Evolutionary conservation across 2,329 filamentous ascomycete genomes (phyloP), one percentile per base, ranked within the genome.

Genomic region (Alternaria incomplexa): DNA sequence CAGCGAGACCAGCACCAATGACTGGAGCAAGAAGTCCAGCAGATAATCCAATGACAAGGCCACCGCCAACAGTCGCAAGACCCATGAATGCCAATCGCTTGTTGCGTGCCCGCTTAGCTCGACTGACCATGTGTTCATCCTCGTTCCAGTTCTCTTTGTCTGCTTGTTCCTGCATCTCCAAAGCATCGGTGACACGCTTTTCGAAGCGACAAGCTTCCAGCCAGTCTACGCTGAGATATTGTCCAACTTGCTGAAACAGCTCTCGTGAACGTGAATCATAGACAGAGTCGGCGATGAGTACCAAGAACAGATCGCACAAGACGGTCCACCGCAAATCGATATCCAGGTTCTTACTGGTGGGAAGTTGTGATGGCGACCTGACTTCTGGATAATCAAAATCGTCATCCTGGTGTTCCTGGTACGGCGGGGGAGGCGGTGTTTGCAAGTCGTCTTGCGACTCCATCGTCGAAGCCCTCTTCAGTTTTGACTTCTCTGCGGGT

Each of bases 121-220:
- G 88, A 62, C 85, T 87, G 79, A 97, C 93, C 85, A 98, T 93
- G 77, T 98, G 93, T 68, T 96, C 93, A 11, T 96, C 91, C 79
- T 99, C 96, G 69, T 97, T 96, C 96, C 96, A 99, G 67, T 95
- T 97, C 81, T 99, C 96, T 74, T 95, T 96, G 66, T 93, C 91
- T 6, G 93, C 93, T 50, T 92, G 90, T 79, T 98, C 93, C 81
- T 98, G 95, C 93, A 99, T 97, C 80, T 99, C 96, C 22, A 99
- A 84, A 1, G 96, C 93, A 80, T 99, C 96, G 8, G 96, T 97
- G 6, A 99, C 93, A 56, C 93, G 91, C 82, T 97, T 98, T 81
- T 99, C 96, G 74, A 99, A 99, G 43, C 93, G 90, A 80, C 93
- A 97, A 61, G 98, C 97, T 69, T 99, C 96, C 57, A 96, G 84